phyloP scores from a whole-genome alignment of 257 asterid genomes.

The Forsythia viridissima region DNA sequence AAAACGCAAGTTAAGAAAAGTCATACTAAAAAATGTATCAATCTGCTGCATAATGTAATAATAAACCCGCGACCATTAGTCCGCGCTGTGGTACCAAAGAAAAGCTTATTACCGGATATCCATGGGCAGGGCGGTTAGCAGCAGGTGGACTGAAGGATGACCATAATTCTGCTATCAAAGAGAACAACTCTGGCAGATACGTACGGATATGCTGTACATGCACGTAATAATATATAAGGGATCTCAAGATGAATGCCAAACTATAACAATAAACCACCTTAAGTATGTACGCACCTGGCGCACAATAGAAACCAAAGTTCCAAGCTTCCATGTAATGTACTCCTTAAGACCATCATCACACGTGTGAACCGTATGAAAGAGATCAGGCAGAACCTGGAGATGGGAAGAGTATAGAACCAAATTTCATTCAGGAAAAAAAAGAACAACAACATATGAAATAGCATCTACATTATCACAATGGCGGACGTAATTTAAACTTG shows the following conservation, averaged over 20 bases:
- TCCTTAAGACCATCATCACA: constrained; percentile 97
- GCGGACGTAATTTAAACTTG: constrained; percentile 6
- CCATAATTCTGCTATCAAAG: constrained; percentile 91
- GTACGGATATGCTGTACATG: constrained; percentile 88
- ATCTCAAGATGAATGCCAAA: constrained; percentile 18
- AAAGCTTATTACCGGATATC: constrained; percentile 68
- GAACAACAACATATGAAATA: constrained; percentile 15
- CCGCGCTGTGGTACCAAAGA: background rate
- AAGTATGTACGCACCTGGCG: constrained; percentile 69
- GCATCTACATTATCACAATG: constrained; percentile 20
- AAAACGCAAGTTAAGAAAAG: constrained; percentile 24
- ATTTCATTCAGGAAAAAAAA: constrained; percentile 8
- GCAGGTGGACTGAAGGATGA: constrained; percentile 84
- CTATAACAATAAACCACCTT: constrained; percentile 5
- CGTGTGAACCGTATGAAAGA: constrained; percentile 84
- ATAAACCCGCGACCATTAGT: background rate
- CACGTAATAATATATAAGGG: constrained; percentile 28
- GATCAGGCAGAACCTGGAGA: constrained; percentile 92
- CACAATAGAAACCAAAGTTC: constrained; percentile 93
- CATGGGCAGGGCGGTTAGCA: constrained; percentile 73
- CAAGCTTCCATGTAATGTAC: constrained; percentile 95
- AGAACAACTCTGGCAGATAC: constrained; percentile 81
- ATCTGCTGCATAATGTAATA: background rate
- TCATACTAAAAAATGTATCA: constrained; percentile 15
- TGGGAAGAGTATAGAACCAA: constrained; percentile 10